Evolutionary conservation across 2,329 filamentous ascomycete species (phyloP).

Genomic region (Stachybotrys chartarum): DNA sequence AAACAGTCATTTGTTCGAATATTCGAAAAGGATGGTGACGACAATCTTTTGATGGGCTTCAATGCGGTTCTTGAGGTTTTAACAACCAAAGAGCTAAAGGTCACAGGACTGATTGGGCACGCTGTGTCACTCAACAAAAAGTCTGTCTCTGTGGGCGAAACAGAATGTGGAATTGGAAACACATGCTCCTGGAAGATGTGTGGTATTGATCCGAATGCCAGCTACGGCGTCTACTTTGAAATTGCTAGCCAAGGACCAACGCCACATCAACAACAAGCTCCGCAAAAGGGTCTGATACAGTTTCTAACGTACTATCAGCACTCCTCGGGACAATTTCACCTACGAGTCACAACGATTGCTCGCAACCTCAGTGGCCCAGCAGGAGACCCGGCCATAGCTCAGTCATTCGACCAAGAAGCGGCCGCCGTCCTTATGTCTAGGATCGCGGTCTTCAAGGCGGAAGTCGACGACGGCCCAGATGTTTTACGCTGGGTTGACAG

Average conservation of each 20-base stretch:
- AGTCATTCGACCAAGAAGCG: slow-evolving; percentile 97
- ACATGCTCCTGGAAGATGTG: slow-evolving; percentile 99
- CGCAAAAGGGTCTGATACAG: slow-evolving; percentile 93
- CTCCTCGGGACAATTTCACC: slow-evolving; percentile 90
- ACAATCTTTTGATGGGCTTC: slow-evolving; percentile 96
- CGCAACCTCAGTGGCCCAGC: slow-evolving; percentile 87
- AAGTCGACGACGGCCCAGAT: slow-evolving; percentile 97
- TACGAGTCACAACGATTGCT: slow-evolving; percentile 90
- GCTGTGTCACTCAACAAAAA: slow-evolving; percentile 98
- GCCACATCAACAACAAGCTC: slow-evolving; percentile 76
- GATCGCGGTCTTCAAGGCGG: slow-evolving; percentile 97
- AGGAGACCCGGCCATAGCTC: slow-evolving; percentile 88
- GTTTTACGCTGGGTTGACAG: slow-evolving; percentile 96
- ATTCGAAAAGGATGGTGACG: slow-evolving; percentile 93
- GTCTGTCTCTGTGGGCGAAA: slow-evolving; percentile 92
- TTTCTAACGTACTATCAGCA: slow-evolving; percentile 99
- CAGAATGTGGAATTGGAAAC: slow-evolving; percentile 96
- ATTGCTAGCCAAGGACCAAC: slow-evolving; percentile 91
- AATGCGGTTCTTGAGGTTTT: slow-evolving; percentile 93
- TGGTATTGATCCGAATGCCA: slow-evolving; percentile 87
- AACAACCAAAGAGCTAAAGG: slow-evolving; percentile 96
- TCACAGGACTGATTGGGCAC: slow-evolving; percentile 94
- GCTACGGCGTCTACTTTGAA: slow-evolving; percentile 96
- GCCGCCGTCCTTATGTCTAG: slow-evolving; percentile 98
- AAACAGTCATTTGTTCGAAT: slow-evolving; percentile 96